Base-by-base conservation (phyloP, 2,329 filamentous ascomycete species). In the Neurospora sp. region DNA sequence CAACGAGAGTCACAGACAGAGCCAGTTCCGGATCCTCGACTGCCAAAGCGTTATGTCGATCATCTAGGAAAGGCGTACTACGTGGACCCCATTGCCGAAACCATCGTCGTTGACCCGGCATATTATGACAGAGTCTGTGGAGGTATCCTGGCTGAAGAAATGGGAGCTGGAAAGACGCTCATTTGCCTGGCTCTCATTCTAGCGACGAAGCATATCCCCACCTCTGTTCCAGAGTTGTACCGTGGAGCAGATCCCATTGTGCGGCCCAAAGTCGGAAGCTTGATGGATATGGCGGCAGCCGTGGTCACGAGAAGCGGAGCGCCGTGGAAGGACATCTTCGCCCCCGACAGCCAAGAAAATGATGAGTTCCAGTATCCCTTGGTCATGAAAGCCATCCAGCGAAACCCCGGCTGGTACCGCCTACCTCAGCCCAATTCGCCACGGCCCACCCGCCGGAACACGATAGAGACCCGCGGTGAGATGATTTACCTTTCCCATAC, bases 121-220 rank as follows among this genome's bases (percentile, higher is more conserved):
- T 86, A 87, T 71, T 97, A 95, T 74, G 93, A 96, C 66, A 85
- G 88, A 36, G 86, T 90, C 5, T 84, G 86, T 70, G 93, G 94
- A 40, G 95, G 93, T 2, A 91, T 95, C 15, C 81, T 93, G 15
- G 91, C 91, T 0, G 92, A 96, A 76, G 90, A 92, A 73, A 94
- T 94, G 91, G 91, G 90, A 6, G 81, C 86, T 0, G 94, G 95
- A 0, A 98, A 97, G 81, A 97, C 95, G 0, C 80, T 97, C 36
- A 97, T 97, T 11, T 95, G 91, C 73, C 81, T 98, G 19, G 85
- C 90, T 7, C 81, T 93, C 2, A 89, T 97, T 46, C 82, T 96
- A 36, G 90, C 93, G 2, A 97, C 93, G 0, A 89, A 87, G 74
- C 83, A 89, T 39, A 86, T 94, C 72, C 86, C 89, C 11, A 87